phyloP scores from a whole-genome alignment of 2,329 filamentous ascomycete genomes.

The Oidium heveae region DNA sequence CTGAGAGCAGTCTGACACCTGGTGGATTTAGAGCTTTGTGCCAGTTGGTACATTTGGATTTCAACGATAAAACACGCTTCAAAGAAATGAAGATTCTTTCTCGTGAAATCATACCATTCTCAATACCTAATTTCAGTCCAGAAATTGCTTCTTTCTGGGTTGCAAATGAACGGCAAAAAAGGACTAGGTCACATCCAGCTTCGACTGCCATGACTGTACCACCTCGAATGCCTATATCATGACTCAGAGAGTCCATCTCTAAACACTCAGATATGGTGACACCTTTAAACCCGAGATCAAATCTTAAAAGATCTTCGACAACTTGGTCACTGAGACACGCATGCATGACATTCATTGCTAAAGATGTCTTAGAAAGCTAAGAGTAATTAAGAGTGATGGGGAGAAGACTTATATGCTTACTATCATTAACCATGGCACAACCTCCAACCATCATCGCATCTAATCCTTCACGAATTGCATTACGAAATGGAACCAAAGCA shows the following conservation, averaged over 20 bases:
- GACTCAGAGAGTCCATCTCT: slow-evolving; percentile 87
- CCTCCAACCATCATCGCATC: slow-evolving; percentile 94
- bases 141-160: slow-evolving; percentile 81
- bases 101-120: slow-evolving; percentile 70
- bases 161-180: slow-evolving; percentile 68
- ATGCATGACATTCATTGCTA: slow-evolving; percentile 84
- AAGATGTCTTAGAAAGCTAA: slow-evolving; percentile 9
- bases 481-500: slow-evolving; percentile 73
- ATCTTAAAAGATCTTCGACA: slow-evolving; percentile 69
- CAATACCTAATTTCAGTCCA: slow-evolving; percentile 66
- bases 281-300: slow-evolving; percentile 69
- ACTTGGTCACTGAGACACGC: slow-evolving; percentile 93
- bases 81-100: slow-evolving; percentile 61
- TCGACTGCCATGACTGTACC: slow-evolving; percentile 96
- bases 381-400: too few species aligned
- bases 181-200: slow-evolving; percentile 76
- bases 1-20: slow-evolving; percentile 49
- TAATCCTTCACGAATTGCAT: slow-evolving; percentile 63
- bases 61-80: slow-evolving; percentile 52
- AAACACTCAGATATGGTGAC: slow-evolving; percentile 89
- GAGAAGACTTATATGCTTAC: slow-evolving; percentile 4
- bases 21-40: slow-evolving; percentile 70
- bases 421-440: slow-evolving; percentile 59
- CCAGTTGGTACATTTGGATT: slow-evolving; percentile 73
- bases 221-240: slow-evolving; percentile 90